phyloP scores from a whole-genome alignment of 139 green algal genomes.

The Eudorina sp. region DNA sequence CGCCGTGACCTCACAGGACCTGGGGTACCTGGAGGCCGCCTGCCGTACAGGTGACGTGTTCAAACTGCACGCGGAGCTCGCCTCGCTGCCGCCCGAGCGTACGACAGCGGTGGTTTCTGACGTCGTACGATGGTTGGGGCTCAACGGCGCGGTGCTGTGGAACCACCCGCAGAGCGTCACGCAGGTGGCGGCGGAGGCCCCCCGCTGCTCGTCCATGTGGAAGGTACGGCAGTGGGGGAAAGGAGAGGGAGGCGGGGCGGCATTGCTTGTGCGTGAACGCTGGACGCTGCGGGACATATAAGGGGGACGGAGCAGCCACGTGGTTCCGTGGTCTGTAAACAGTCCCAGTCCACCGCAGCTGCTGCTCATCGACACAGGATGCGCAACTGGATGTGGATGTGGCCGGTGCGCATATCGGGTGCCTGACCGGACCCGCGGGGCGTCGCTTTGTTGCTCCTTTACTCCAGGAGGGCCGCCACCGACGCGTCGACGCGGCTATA shows the following conservation, averaged over 20 bases:
- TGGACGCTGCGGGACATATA: no score
- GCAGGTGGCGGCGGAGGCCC: conserved; percentile 46
- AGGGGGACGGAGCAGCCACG: no score
- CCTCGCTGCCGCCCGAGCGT: neutral
- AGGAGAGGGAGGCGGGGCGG: neutral
- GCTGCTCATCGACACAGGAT: no score
- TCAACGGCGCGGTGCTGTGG: conserved; percentile 37
- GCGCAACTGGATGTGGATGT: no score
- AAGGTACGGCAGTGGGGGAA: neutral
- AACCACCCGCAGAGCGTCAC: conserved; percentile 21
- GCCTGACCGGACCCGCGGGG: no score
- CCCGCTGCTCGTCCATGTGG: neutral
- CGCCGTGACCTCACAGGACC: neutral
- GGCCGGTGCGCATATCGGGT: no score
- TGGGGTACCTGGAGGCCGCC: conserved; percentile 38
- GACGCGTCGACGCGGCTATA: no score
- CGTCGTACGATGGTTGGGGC: conserved; percentile 34
- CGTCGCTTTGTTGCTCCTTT: neutral
- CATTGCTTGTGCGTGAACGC: no score
- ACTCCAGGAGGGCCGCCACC: no score
- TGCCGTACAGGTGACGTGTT: conserved; percentile 37
- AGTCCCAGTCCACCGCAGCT: no score
- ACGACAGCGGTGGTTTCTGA: neutral
- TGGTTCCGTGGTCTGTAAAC: no score
- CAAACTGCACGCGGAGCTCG: conserved; percentile 44